A percentile compares a stretch with the other conserved stretches of the same genome.
phyloP scores from a whole-genome alignment of 129 eudicot genomes.

The Artemisia argyi region DNA sequence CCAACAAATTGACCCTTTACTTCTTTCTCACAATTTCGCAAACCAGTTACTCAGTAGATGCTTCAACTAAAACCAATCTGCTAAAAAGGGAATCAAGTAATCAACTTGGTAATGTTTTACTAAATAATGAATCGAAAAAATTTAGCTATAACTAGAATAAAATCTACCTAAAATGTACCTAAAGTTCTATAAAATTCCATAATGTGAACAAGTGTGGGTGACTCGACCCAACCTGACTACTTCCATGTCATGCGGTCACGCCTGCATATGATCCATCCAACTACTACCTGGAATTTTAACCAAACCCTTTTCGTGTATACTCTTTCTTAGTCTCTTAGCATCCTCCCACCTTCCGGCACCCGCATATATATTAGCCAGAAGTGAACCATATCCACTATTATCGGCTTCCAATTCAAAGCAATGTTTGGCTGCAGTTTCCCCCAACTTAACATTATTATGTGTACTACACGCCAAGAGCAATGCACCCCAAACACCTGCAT shows the following conservation, averaged over 20 bases:
- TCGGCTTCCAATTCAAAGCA: conserved; percentile 42
- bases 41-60: too few relatives aligned
- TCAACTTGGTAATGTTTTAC: too few relatives aligned
- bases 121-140: too few relatives aligned
- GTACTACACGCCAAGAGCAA: conserved; percentile 39
- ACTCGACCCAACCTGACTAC: neutral
- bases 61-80: too few relatives aligned
- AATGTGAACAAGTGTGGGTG: neutral
- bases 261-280: conserved; percentile 38
- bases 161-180: too few relatives aligned
- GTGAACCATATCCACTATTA: conserved; percentile 34
- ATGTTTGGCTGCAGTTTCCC: conserved; percentile 39
- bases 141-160: too few relatives aligned
- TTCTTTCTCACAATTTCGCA: neutral
- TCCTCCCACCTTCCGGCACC: conserved; percentile 52
- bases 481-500: conserved; percentile 47
- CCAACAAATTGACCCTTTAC: conserved; percentile 13
- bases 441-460: conserved; percentile 38
- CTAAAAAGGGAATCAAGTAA: too few relatives aligned
- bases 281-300: conserved; percentile 52
- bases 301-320: conserved; percentile 31
- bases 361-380: conserved; percentile 52
- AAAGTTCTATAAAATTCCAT: too few relatives aligned
- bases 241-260: neutral
- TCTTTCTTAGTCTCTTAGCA: conserved; percentile 39